Percentiles rank a stretch among this genome's conserved stretches.
phyloP scores from a whole-genome alignment of 805 yeast species.

The Hanseniaspora thailandica region DNA sequence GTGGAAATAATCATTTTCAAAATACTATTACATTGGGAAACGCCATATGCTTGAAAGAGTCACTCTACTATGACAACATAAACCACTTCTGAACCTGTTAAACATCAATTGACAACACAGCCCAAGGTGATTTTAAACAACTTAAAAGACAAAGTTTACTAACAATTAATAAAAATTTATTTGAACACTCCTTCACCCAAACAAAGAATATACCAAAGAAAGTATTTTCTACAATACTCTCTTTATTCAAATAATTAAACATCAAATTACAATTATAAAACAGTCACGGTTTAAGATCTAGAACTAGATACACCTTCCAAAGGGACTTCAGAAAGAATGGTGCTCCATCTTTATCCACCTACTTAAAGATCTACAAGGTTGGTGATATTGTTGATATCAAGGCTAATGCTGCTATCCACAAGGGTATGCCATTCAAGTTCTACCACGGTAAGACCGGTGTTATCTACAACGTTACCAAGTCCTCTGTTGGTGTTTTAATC shows the following conservation, averaged over 20 bases:
- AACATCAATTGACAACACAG: neutral
- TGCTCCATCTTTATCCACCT: conserved; percentile 83
- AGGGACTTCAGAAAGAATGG: conserved; percentile 98
- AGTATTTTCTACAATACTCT: neutral
- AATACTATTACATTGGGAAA: too few relatives aligned
- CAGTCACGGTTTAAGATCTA: conserved; percentile 98
- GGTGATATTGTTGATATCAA: conserved; percentile 99
- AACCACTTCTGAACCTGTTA: neutral
- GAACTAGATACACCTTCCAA: conserved; percentile 99
- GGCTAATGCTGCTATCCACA: conserved; percentile 98
- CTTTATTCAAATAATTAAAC: neutral
- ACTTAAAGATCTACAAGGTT: conserved; percentile 95
- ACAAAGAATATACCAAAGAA: neutral
- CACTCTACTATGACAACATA: neutral
- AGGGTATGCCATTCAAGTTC: conserved; percentile 99
- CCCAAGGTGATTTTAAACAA: neutral
- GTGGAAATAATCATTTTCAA: too few relatives aligned
- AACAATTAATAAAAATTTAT: neutral
- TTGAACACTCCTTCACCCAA: neutral
- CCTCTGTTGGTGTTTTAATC: conserved; percentile 94
- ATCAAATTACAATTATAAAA: conserved; percentile 8
- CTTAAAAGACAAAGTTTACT: neutral
- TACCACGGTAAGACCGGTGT: conserved; percentile 99
- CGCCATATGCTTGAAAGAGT: too few relatives aligned
- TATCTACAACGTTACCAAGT: conserved; percentile 96